Conservation (phyloP, 2,329 filamentous ascomycete species). For the Colletotrichum gigasporum region DNA sequence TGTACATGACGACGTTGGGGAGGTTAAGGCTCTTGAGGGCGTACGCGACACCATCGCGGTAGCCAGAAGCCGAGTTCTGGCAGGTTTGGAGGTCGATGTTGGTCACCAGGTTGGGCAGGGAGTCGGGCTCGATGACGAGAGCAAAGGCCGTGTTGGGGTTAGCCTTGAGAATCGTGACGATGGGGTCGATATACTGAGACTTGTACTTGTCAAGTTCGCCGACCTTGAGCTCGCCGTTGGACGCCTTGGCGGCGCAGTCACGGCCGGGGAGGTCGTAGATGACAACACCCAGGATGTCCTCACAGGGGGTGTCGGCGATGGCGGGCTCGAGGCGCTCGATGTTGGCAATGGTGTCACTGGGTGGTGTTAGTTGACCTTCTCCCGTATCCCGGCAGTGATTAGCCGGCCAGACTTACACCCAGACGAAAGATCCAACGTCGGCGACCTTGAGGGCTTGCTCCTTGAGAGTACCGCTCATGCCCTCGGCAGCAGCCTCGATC, state of each 20-base stretch:
- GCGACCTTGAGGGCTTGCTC: constrained; percentile 45
- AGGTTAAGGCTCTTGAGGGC: constrained; percentile 66
- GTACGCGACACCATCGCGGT: constrained; percentile 65
- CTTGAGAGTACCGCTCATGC: constrained; percentile 42
- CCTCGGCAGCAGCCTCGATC: constrained; percentile 44
- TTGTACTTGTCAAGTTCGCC: constrained; percentile 57
- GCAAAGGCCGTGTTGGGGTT: constrained; percentile 61
- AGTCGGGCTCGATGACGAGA: constrained; percentile 66
- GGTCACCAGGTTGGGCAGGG: constrained; percentile 70
- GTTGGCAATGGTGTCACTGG: constrained; percentile 48
- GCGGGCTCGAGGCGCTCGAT: constrained; percentile 48
- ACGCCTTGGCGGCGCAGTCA: constrained; percentile 70
- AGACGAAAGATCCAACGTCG: constrained; percentile 51
- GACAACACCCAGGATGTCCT: constrained; percentile 57
- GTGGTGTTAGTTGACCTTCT: not conserved
- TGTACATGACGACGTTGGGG: constrained; percentile 70
- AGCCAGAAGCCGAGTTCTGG: constrained; percentile 60
- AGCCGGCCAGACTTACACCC: constrained; percentile 41
- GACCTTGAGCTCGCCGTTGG: constrained; percentile 69
- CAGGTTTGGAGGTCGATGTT: constrained; percentile 65
- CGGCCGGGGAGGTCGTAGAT: constrained; percentile 72
- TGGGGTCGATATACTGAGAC: constrained; percentile 54
- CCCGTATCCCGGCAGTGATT: too few species aligned
- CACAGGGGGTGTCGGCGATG: constrained; percentile 46
- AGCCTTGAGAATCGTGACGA: constrained; percentile 59